Evolutionary conservation across 306 rosid genomes (phyloP).

Genomic region (Senna tora): DNA sequence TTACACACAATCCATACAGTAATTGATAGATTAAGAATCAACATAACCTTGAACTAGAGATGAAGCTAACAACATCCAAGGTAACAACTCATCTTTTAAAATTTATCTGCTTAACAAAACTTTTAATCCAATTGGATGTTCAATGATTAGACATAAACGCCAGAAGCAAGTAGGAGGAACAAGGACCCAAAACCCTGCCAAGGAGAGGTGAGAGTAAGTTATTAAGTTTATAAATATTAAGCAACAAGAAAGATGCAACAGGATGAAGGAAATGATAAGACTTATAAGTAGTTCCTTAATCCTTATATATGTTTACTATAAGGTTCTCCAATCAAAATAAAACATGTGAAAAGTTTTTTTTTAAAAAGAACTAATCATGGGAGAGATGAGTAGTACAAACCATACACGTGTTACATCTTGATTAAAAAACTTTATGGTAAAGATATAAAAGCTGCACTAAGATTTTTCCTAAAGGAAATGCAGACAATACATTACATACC

Average conservation of each 20-base stretch:
- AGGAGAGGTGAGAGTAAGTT: slow-evolving; percentile 19
- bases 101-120: slow-evolving; percentile 51
- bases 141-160: slow-evolving; percentile 77
- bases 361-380: no score
- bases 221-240: slow-evolving; percentile 31
- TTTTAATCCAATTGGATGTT: slow-evolving; percentile 30
- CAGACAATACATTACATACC: slow-evolving; percentile 48
- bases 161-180: slow-evolving; percentile 90
- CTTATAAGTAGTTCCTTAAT: no score
- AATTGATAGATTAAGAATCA: slow-evolving; percentile 17
- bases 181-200: slow-evolving; percentile 87
- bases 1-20: slow-evolving; percentile 37
- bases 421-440: no score
- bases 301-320: no score
- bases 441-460: no score
- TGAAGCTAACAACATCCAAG: slow-evolving; percentile 34
- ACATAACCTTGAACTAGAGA: slow-evolving; percentile 25
- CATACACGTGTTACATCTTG: no score
- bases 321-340: no score
- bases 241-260: background rate
- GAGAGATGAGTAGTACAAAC: no score
- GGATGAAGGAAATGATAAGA: slow-evolving; percentile 10
- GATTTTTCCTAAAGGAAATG: slow-evolving; percentile 10
- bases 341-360: no score
- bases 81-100: slow-evolving; percentile 40